Evolutionary conservation across 345 rosid genomes (phyloP).

Genomic region (Firmiana major): DNA sequence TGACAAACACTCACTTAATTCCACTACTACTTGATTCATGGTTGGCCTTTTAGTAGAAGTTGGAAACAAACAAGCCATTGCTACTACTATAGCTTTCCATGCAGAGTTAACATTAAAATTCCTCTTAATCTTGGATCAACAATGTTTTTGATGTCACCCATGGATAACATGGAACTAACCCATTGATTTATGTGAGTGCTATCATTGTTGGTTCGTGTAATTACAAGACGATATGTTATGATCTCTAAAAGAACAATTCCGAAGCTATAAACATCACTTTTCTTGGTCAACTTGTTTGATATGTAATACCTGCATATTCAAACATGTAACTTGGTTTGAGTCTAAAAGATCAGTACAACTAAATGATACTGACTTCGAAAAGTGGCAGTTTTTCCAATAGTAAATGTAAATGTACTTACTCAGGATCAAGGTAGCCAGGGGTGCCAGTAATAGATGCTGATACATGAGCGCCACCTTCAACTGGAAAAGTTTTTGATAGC

Average conservation of each 20-base stretch:
- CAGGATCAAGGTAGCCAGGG: conserved; percentile 51
- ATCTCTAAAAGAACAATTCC: conserved; percentile 53
- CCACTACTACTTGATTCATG: conserved; percentile 38
- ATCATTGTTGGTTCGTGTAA: conserved; percentile 16
- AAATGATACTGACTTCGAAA: no score
- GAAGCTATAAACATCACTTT: conserved; percentile 58
- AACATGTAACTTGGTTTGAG: background rate
- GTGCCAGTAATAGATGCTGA: conserved; percentile 43
- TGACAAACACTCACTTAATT: conserved; percentile 33
- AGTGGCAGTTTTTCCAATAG: no score
- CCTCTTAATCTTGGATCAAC: conserved; percentile 49
- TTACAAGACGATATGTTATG: conserved; percentile 36
- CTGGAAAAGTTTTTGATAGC: conserved; percentile 40
- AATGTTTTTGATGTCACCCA: conserved; percentile 39
- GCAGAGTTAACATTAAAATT: conserved; percentile 31
- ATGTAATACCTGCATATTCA: conserved; percentile 19
- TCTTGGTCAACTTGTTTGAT: conserved; percentile 36
- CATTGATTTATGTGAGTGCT: conserved; percentile 38
- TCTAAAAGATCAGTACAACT: background rate
- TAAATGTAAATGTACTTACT: conserved; percentile 29
- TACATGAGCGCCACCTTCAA: conserved; percentile 28
- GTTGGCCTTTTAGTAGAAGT: conserved; percentile 35
- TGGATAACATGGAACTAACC: conserved; percentile 32
- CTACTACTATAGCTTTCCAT: conserved; percentile 48
- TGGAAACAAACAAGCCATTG: conserved; percentile 40